Conservation (phyloP, 768 basidiomycete species). For the Amanita exitialis region DNA sequence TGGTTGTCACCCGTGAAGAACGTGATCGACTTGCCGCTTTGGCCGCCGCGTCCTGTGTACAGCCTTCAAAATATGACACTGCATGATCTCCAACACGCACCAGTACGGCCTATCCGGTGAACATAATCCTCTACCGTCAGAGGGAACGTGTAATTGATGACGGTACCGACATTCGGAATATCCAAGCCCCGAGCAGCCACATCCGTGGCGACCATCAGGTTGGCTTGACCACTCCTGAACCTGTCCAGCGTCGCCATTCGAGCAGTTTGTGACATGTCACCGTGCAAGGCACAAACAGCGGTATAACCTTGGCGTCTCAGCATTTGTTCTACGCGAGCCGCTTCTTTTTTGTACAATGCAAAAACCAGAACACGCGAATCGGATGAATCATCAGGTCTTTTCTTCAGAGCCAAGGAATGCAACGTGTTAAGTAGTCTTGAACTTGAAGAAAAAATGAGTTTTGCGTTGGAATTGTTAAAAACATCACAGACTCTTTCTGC, state of each 20-base stretch:
- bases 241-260: conserved; percentile 79
- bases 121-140: conserved; percentile 91
- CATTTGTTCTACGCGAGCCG: conserved; percentile 77
- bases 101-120: conserved; percentile 85
- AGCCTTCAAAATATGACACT: background rate
- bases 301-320: conserved; percentile 65
- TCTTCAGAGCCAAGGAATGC: conserved; percentile 46
- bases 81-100: conserved; percentile 26
- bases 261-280: conserved; percentile 81
- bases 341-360: conserved; percentile 96
- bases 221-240: conserved; percentile 75
- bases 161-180: conserved; percentile 90
- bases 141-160: conserved; percentile 97
- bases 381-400: conserved; percentile 36
- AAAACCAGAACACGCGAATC: conserved; percentile 82
- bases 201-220: conserved; percentile 90
- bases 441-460: conserved; percentile 22
- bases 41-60: conserved; percentile 72
- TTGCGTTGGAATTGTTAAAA: background rate
- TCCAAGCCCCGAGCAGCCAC: conserved; percentile 96
- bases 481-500: conserved; percentile 69
- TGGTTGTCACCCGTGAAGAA: conserved; percentile 92
- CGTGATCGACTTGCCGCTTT: conserved; percentile 84
- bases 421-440: conserved; percentile 51
- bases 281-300: conserved; percentile 71